Evolutionary conservation across 257 asterid species (phyloP).

Genomic region (Cynanchum wilfordii): DNA sequence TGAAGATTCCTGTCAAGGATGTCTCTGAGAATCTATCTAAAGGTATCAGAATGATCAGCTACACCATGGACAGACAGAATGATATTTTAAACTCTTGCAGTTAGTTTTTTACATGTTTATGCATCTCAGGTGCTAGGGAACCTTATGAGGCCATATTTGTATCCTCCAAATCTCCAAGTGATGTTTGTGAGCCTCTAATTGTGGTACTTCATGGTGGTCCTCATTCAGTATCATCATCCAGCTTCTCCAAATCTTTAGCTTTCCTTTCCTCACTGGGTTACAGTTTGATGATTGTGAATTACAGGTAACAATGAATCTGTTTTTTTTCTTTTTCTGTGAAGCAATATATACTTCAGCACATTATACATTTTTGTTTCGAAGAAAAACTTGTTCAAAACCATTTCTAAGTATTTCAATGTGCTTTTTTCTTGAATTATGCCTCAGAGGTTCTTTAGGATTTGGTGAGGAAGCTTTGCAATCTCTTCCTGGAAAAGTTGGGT

Average conservation of each 20-base stretch:
- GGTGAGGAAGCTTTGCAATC: slow-evolving; percentile 99
- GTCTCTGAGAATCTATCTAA: slow-evolving; percentile 40
- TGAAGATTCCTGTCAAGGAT: slow-evolving; percentile 61
- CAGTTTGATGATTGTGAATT: slow-evolving; percentile 83
- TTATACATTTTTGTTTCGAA: neutral
- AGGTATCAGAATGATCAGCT: slow-evolving; percentile 37
- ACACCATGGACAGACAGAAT: neutral
- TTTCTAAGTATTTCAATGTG: neutral
- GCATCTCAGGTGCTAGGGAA: slow-evolving; percentile 58
- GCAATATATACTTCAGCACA: too few species aligned
- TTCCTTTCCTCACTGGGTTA: slow-evolving; percentile 77
- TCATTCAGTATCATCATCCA: slow-evolving; percentile 52
- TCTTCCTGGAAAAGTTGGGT: slow-evolving; percentile 83
- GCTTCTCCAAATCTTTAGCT: slow-evolving; percentile 76
- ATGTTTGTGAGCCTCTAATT: slow-evolving; percentile 51
- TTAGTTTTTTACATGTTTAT: slow-evolving; percentile 3
- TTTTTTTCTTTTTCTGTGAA: too few species aligned
- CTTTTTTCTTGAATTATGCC: neutral
- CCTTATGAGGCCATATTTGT: slow-evolving; percentile 84
- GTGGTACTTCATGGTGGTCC: slow-evolving; percentile 93
- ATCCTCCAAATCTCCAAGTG: slow-evolving; percentile 55
- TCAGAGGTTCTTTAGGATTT: slow-evolving; percentile 87
- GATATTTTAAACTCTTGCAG: neutral
- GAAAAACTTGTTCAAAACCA: neutral
- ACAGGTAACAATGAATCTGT: slow-evolving; percentile 41